phyloP scores from a whole-genome alignment of 208 protist genomes.

The Novymonas esmeraldas region DNA sequence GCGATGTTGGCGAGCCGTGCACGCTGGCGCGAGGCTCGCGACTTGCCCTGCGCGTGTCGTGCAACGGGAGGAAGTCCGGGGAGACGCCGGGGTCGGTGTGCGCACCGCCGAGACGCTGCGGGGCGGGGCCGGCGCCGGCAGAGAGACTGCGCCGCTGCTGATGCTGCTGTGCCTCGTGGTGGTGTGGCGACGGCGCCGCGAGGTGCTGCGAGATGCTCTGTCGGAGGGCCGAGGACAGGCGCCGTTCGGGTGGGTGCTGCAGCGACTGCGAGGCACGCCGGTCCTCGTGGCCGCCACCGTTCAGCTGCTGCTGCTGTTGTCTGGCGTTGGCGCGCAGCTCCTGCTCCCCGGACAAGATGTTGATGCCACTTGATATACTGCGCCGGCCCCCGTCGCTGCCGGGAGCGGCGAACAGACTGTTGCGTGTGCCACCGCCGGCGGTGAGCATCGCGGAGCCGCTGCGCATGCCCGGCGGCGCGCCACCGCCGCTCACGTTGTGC shows the following conservation, averaged over 20 bases:
- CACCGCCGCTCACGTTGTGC: background rate
- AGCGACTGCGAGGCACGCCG: slow-evolving; percentile 7
- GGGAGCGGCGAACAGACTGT: slow-evolving; percentile 2
- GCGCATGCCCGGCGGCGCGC: background rate
- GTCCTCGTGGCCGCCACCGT: background rate
- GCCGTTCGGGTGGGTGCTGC: slow-evolving; percentile 8
- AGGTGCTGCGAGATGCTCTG: slow-evolving; percentile 5
- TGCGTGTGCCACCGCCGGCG: slow-evolving; percentile 3
- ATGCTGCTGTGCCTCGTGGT: slow-evolving; percentile 5
- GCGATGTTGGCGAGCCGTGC: slow-evolving; percentile 10
- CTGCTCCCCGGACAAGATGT: slow-evolving; percentile 42
- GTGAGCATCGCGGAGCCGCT: background rate
- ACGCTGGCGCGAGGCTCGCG: background rate
- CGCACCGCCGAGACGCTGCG: slow-evolving; percentile 4
- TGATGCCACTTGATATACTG: slow-evolving; percentile 40
- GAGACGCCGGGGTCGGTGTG: slow-evolving; percentile 21
- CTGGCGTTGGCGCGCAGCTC: slow-evolving; percentile 38
- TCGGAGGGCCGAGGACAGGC: slow-evolving; percentile 7
- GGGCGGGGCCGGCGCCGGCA: background rate
- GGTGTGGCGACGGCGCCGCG: background rate
- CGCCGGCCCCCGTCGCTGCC: slow-evolving; percentile 23
- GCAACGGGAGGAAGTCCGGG: slow-evolving; percentile 7
- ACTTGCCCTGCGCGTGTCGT: background rate
- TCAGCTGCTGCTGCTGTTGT: slow-evolving; percentile 10
- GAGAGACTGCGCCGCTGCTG: slow-evolving; percentile 20